These are phyloP conservation scores for Penicillium coffeae DNA, from an alignment of 495 filamentous ascomycete species.

Conservation along the genomic window DNA sequence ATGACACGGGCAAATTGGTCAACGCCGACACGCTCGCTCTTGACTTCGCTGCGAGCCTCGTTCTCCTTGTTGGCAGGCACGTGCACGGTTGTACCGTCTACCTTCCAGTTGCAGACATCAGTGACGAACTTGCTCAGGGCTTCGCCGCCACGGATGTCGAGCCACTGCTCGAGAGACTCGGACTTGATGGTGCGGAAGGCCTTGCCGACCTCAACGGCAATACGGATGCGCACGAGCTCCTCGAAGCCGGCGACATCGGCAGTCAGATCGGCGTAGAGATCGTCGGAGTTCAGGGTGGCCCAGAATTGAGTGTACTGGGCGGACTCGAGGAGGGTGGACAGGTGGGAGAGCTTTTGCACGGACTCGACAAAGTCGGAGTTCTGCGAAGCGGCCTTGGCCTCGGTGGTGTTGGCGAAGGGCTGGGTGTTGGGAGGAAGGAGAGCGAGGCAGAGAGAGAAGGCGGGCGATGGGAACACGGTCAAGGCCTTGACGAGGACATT, in stretches of 20 bases:
- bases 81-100: slow-evolving; percentile 63
- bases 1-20: slow-evolving; percentile 86
- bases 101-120: slow-evolving; percentile 83
- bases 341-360: slow-evolving; percentile 77
- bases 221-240: slow-evolving; percentile 88
- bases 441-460: slow-evolving; percentile 90
- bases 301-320: slow-evolving; percentile 91
- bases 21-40: slow-evolving; percentile 79
- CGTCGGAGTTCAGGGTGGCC: slow-evolving; percentile 85
- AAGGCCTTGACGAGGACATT: slow-evolving; percentile 98
- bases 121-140: slow-evolving; percentile 75
- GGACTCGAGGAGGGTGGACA: slow-evolving; percentile 80
- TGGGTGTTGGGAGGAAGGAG: slow-evolving; percentile 80
- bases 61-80: slow-evolving; percentile 95
- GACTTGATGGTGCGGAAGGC: slow-evolving; percentile 78
- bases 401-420: slow-evolving; percentile 48
- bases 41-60: slow-evolving; percentile 93
- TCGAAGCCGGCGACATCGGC: slow-evolving; percentile 95
- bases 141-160: slow-evolving; percentile 67
- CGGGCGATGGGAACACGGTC: slow-evolving; percentile 93
- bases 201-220: slow-evolving; percentile 85
- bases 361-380: slow-evolving; percentile 70
- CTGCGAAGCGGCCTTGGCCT: slow-evolving; percentile 61
- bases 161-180: slow-evolving; percentile 76
- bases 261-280: slow-evolving; percentile 92